Evolutionary conservation across 306 rosid genomes (phyloP).

Genomic region (Dalbergia oliveri): DNA sequence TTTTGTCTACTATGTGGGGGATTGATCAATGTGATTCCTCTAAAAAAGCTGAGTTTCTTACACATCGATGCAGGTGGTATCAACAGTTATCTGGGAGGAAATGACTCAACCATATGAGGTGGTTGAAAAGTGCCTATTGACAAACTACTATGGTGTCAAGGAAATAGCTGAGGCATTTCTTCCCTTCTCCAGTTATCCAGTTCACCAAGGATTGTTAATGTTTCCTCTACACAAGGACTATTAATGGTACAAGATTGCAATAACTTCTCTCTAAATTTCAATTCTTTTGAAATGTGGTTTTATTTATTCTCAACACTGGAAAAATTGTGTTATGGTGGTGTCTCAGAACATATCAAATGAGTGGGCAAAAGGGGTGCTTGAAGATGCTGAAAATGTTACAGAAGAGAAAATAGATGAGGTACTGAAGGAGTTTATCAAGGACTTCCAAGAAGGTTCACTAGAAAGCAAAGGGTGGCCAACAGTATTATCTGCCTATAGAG

Average conservation of each 20-base stretch:
- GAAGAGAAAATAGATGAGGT: slow-evolving; percentile 42
- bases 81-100: not conserved
- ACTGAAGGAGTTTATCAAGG: slow-evolving; percentile 33
- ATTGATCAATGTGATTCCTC: not conserved
- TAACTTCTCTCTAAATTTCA: not conserved
- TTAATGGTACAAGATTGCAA: slow-evolving; percentile 39
- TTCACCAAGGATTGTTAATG: slow-evolving; percentile 53
- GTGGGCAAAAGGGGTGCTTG: slow-evolving; percentile 44
- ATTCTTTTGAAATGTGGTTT: not conserved
- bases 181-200: slow-evolving; percentile 45
- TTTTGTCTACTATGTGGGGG: not conserved
- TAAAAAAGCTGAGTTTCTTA: not conserved
- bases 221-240: slow-evolving; percentile 41
- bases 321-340: not conserved
- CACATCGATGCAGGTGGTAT: slow-evolving; percentile 19
- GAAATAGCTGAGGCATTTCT: slow-evolving; percentile 44
- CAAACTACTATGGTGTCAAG: slow-evolving; percentile 50
- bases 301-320: not conserved
- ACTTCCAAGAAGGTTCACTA: slow-evolving; percentile 26
- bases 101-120: slow-evolving; percentile 37
- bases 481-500: not conserved
- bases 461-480: slow-evolving; percentile 38
- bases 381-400: slow-evolving; percentile 32
- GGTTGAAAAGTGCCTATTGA: slow-evolving; percentile 37
- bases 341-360: slow-evolving; percentile 4